Evolutionary conservation across 768 basidiomycete species (phyloP), one percentile per base, ranked within the genome.

Genomic region (Mycena chlorophos): DNA sequence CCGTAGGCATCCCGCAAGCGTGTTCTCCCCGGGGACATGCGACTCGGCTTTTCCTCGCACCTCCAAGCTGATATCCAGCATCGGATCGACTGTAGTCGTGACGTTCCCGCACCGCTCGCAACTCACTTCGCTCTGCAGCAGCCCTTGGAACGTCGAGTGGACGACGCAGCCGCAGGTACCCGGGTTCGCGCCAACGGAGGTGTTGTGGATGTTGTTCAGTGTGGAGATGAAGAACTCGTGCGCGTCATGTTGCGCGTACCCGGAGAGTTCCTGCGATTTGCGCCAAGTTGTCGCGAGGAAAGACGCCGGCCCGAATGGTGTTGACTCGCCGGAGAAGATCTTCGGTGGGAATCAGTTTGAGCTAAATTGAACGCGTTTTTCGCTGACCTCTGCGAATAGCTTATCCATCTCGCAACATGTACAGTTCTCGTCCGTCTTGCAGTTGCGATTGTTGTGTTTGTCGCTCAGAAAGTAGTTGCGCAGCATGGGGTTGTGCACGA

Each of bases 381-480:
- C 27, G 53, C 57, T n/a, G 8, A 87, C 90, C 74, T 91, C 90
- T 5, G 84, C 71, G 67, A 91, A 90, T 5, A 94, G 74, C 57
- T 81, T 86, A 71, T 98, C 94, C 89, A 98, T 91, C 69, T 96
- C 94, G 66, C 94, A 98, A 58, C 87, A 93, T 43, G 87, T 89
- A 69, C 94, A 97, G 43, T 85, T 83, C 47, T 60, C 58, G 22
- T 81, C 81, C 26, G 72, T 68, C 64, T 84, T 88, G 69, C 93
- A 94, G 43, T 83, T 71, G 57, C 72, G 78, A 63, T 71, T 78
- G 65, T 94, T 93, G 67, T 98, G 96, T 68, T 86, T 89, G 70
- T 98, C 96, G 54, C 88, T 82, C 23, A 98, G 84, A 65, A 94
- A 98, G 68, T 89, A 91, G 63, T 91, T 89, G 29, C 92, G 83